These are phyloP conservation scores for Mrakiaceae sp. DNA, from an alignment of 1,284 basidiomycete genomes.

Conservation along the genomic window DNA sequence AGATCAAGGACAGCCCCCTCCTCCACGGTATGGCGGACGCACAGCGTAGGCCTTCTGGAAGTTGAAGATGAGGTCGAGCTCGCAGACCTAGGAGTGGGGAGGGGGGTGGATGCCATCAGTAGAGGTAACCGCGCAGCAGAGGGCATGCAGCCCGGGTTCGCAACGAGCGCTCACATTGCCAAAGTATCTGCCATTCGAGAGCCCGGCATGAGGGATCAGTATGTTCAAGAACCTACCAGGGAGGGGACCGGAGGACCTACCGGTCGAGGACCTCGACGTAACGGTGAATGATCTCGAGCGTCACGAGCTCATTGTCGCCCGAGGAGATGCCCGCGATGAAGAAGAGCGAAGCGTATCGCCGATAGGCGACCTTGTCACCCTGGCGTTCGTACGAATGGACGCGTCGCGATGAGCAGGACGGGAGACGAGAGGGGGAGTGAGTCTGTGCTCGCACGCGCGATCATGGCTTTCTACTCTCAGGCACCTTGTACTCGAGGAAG, in stretches of 20 bases:
- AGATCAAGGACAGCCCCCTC: not conserved
- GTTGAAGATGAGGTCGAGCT: slow-evolving; percentile 95
- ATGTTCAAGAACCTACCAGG: not conserved
- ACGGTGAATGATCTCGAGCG: slow-evolving; percentile 93
- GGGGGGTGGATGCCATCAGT: not conserved
- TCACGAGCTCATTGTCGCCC: slow-evolving; percentile 82
- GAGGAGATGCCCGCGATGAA: slow-evolving; percentile 88
- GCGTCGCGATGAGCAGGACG: not conserved
- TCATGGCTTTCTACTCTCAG: too few relatives aligned
- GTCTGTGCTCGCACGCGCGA: not conserved
- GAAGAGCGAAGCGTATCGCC: slow-evolving; percentile 95
- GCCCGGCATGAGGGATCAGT: not conserved
- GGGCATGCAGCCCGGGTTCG: too few relatives aligned
- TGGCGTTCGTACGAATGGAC: not conserved
- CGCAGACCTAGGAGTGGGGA: slow-evolving; percentile 61
- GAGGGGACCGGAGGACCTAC: not conserved
- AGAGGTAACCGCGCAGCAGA: too few relatives aligned
- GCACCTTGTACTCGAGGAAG: slow-evolving; percentile 91
- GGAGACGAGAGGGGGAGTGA: not conserved
- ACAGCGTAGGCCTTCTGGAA: slow-evolving; percentile 96
- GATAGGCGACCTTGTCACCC: slow-evolving; percentile 74
- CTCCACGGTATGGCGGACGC: slow-evolving; percentile 11
- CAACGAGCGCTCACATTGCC: slow-evolving; percentile 62
- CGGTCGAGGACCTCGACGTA: slow-evolving; percentile 98
- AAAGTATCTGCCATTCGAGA: slow-evolving; percentile 51